phyloP scores from a whole-genome alignment of 306 rosid genomes.

The Citrullus amarus region DNA sequence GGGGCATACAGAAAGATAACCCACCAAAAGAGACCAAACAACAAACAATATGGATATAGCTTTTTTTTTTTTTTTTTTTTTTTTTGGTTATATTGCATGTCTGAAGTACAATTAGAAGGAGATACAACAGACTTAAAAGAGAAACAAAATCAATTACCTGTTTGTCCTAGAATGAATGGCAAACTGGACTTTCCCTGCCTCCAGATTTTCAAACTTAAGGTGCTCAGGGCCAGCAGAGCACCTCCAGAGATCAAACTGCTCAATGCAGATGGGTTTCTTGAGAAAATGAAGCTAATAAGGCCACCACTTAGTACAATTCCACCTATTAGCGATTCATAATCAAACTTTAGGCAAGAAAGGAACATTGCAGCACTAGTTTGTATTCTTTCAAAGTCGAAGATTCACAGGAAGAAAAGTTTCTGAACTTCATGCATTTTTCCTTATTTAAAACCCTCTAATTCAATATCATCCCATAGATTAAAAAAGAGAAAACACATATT shows the following conservation, averaged over 20 bases:
- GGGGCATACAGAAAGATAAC: neutral
- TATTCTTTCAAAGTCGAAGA: neutral
- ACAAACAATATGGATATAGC: too few relatives aligned
- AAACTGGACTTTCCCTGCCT: slow-evolving; percentile 82
- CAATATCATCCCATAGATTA: neutral
- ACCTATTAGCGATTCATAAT: slow-evolving; percentile 24
- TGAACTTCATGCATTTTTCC: neutral
- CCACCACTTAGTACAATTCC: slow-evolving; percentile 77
- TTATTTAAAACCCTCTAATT: neutral
- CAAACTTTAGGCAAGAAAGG: neutral
- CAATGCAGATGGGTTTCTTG: slow-evolving; percentile 57
- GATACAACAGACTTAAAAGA: neutral
- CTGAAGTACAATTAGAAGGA: neutral
- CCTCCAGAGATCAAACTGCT: slow-evolving; percentile 57
- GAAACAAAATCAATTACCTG: slow-evolving; percentile 27
- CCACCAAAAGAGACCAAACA: neutral
- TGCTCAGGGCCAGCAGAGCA: slow-evolving; percentile 77
- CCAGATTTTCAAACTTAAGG: slow-evolving; percentile 85
- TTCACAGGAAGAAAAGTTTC: neutral
- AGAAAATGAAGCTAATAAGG: slow-evolving; percentile 49
- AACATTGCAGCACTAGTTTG: neutral
- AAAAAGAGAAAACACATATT: neutral
- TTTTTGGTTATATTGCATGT: neutral
- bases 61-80: too few relatives aligned
- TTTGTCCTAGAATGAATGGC: slow-evolving; percentile 84